Base-by-base conservation (phyloP, 257 asterid genomes). In the Penstemon barbatus region DNA sequence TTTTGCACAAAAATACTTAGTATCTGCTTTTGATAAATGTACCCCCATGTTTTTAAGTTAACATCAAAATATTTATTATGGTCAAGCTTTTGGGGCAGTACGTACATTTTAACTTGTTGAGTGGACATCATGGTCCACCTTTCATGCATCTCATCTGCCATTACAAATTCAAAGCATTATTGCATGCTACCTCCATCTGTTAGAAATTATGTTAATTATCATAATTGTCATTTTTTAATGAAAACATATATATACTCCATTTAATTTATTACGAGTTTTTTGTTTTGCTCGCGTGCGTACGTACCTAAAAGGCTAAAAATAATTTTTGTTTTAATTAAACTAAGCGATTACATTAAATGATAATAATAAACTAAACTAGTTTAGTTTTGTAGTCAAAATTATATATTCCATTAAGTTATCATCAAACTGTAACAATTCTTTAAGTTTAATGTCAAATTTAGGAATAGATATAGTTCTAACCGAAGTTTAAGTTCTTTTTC, bases 91-190 rank as follows among this genome's bases (percentile, higher is more conserved):
- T 40, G 37, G 64, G 45, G 36, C 64, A 59, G 33, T 53, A 53
- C 36, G 33, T 53, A 53, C 36, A 53, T 6, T 12, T 53, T 6
- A 6, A 12, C 11, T 4, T 59, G 7, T 39, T 46, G 59, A 45
- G 71, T 68, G 50, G 70, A 69, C 33, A 53, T 49, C 33, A 53
- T 49, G 57, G 73, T 63, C 73, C 80, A 64, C 62, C 68, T 71
- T 71, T 38, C 46, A 15, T 15, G 18, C 18, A 15, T 15, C 18
- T 15, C 18, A 57, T 68, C 40, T 25, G 65, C 65, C 55, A 68
- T 40, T 11, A 37, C 13, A 51, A 57, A 66, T 71, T 49, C 56
- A 64, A 66, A 25, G 19, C 57, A 52, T 52, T 43, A 6, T 55
- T 61, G 57, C 70, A 48, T 33, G 25, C 71, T 62, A 39, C 41